phyloP scores from a whole-genome alignment of 78 protist species.

The Dictyostelium discoideum region DNA sequence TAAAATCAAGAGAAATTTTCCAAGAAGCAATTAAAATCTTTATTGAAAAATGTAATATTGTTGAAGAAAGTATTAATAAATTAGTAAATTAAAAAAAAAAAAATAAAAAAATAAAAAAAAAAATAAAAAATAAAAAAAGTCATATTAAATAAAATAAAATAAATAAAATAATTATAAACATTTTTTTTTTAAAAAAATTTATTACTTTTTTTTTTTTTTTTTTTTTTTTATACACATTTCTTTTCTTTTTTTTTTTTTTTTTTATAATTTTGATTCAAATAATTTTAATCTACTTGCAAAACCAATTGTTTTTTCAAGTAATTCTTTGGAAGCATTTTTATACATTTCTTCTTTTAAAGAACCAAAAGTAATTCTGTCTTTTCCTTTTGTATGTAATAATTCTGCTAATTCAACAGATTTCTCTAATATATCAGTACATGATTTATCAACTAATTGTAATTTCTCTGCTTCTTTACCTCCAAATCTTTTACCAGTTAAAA shows the following conservation, averaged over 20 bases:
- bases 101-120: neutral
- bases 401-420: slow-evolving; percentile 21
- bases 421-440: neutral
- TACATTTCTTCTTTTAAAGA: slow-evolving; percentile 48
- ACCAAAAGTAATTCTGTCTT: slow-evolving; percentile 59
- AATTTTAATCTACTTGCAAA: neutral
- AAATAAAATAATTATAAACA: neutral
- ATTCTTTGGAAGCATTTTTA: neutral
- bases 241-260: too few species aligned
- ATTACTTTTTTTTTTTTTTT: neutral
- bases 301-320: neutral
- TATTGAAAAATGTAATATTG: slow-evolving; percentile 63
- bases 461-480: slow-evolving; percentile 37
- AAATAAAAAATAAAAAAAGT: neutral
- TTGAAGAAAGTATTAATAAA: slow-evolving; percentile 35
- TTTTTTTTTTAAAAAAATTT: neutral
- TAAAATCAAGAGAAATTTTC: slow-evolving; percentile 61
- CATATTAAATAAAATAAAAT: neutral
- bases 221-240: neutral
- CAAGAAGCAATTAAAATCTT: slow-evolving; percentile 75
- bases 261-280: slow-evolving; percentile 20
- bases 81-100: neutral
- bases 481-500: slow-evolving; percentile 47
- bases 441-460: slow-evolving; percentile 24
- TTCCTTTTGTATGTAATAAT: slow-evolving; percentile 37